These are phyloP conservation scores for Yamadazyma tumulicola DNA, from an alignment of 805 yeast genomes.

Conservation along the genomic window DNA sequence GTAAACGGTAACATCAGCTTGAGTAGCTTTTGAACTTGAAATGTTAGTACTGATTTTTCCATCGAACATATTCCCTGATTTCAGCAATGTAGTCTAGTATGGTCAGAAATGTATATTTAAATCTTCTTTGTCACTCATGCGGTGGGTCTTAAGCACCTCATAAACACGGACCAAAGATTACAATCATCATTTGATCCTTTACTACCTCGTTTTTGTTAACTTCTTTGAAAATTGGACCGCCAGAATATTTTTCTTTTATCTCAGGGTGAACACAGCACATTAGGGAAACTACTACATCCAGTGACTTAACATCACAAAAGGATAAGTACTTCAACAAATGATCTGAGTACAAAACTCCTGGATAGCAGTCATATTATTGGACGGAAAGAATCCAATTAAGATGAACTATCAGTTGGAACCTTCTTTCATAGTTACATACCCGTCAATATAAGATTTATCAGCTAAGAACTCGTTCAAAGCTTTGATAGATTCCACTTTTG, in stretches of 20 bases:
- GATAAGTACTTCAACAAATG: no score
- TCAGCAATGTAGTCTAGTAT: not conserved
- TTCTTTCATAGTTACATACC: slow-evolving; percentile 81
- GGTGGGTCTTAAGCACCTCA: slow-evolving; percentile 94
- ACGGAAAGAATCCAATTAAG: no score
- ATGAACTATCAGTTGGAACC: no score
- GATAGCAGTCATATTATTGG: no score
- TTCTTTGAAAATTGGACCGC: no score
- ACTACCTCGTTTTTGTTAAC: no score
- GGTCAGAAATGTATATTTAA: slow-evolving; percentile 26
- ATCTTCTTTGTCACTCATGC: slow-evolving; percentile 74
- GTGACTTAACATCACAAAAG: no score
- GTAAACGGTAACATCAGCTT: slow-evolving; percentile 93
- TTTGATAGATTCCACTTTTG: slow-evolving; percentile 60
- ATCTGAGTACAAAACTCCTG: no score
- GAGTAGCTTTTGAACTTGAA: slow-evolving; percentile 78
- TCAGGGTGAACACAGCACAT: no score
- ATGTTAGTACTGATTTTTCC: slow-evolving; percentile 20
- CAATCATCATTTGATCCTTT: slow-evolving; percentile 55
- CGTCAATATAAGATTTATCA: slow-evolving; percentile 92
- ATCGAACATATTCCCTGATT: not conserved
- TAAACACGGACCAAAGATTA: slow-evolving; percentile 91
- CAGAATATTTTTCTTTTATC: no score
- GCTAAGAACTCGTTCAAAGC: slow-evolving; percentile 82
- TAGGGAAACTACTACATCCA: no score